Base-by-base conservation (phyloP, 116 monocot genomes). In the Trichopus zeylanicus region DNA sequence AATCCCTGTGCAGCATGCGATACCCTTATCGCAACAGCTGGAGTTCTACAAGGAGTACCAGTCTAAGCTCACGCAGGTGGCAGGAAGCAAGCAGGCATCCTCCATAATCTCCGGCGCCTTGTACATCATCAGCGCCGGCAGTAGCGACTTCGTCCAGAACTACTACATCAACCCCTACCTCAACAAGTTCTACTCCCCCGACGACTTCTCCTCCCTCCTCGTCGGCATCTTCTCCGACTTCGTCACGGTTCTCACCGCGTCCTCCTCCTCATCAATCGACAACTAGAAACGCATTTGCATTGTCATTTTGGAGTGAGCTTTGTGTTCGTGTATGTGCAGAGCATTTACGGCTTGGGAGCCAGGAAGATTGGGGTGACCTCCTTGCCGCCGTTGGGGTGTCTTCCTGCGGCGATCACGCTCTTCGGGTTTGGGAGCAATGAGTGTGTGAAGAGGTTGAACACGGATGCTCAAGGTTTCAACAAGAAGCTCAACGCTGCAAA, bases 161-260 rank as follows among this genome's bases (percentile, higher is more conserved):
- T 95, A 95, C 72, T 95, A 90, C 74, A 62, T 86, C 64, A 95
- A 90, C 30, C 90, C 90, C 4, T 68, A 69, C 26, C 73, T 87
- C 47, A 51, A 75, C 81, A 95, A 87, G 57, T 2, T 74, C 48
- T 73, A 84, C 62, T 51, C 78, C 19, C 69, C 83, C 5, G 79
- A 78, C 25, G 38, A 95, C 24, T 90, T 74, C 75, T 73, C 81
- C 20, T 67, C 77, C 2, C 30, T 64, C 63, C 73, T 95, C 55
- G 59, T 90, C 61, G 30, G 42, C 63, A 81, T 70, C 74, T 95
- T 84, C 78, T 27, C 67, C 3, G 62, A 67, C 58, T 79, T 84
- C 53, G 53, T 95, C 42, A 53, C 63, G 76, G 90, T 78, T 39
- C 19, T n/a, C n/a, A n/a, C n/a, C n/a, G n/a, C n/a, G n/a, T n/a